Conservation (phyloP, 148 eudicot species). For the Camellia sinensis region DNA sequence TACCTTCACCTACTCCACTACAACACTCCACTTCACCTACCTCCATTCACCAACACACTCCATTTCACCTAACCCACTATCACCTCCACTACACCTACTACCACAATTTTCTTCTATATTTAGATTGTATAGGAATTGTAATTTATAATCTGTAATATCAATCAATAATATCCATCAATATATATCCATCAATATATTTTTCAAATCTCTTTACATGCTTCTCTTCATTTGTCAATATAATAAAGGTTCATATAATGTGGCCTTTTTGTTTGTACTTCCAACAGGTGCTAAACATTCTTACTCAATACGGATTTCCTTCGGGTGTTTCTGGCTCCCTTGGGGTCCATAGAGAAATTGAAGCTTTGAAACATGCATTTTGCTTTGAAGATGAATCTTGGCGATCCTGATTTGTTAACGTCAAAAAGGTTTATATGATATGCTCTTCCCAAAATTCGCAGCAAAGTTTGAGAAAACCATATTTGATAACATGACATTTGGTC, state of each 20-base stretch:
- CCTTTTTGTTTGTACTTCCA: not conserved
- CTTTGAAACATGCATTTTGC: conserved; percentile 45
- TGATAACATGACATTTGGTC: conserved; percentile 41
- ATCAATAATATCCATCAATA: no score
- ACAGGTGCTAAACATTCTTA: conserved; percentile 48
- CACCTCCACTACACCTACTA: no score
- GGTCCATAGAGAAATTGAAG: conserved; percentile 41
- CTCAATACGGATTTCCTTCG: conserved; percentile 23
- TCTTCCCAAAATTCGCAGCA: conserved; percentile 39
- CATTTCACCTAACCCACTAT: no score
- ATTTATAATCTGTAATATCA: no score
- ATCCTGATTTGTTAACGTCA: conserved; percentile 38
- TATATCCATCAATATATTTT: no score
- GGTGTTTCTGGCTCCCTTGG: conserved; percentile 26
- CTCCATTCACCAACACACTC: no score
- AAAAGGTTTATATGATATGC: conserved; percentile 30
- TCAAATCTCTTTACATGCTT: not conserved
- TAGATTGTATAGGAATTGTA: no score
- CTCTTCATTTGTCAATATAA: not conserved
- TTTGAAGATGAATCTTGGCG: conserved; percentile 41
- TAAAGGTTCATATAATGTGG: not conserved
- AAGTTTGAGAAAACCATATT: conserved; percentile 30
- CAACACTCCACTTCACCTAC: no score
- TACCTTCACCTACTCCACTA: no score
- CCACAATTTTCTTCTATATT: no score